Base-by-base conservation (phyloP, 768 basidiomycete genomes). In the Panellus pusillus region DNA sequence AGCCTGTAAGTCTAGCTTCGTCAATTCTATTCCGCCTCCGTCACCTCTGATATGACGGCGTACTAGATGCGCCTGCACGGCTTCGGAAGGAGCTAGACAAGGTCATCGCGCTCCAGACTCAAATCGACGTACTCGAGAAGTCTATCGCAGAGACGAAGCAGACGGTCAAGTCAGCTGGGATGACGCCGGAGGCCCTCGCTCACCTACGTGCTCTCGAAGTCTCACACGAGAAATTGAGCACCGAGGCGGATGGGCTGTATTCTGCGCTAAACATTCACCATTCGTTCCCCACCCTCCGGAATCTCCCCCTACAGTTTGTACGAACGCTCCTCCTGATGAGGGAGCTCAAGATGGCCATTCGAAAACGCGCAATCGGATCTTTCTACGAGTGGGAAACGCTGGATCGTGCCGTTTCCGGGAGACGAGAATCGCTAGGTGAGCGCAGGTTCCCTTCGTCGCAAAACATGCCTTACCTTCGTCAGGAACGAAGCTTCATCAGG, bases 1-100 rank as follows among this genome's bases (percentile, higher is more conserved):
- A 7, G 47, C 64, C 4, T 57, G 65, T 74, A 62, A 47, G 73
- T 69, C 8, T 6, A 3, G n/a, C 27, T 50, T 39, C 32, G 11
- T 20, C 18, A 17, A 28, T 39, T 19, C 32, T 50, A 18, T 14
- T 19, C 38, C 27, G 20, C 32, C 18, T 27, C 13, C 39, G 45
- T 35, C 14, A 8, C 14, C 32, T 35, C 32, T 39, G 24, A 29
- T 35, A 17, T 4, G n/a, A n/a, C n/a, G n/a, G n/a, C n/a, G 27
- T 32, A 44, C 44, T 41, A 71, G 70, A 72, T 54, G 65, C 67
- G 0, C 71, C 69, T 1, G 55, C 38, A 0, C 47, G 61, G 5
- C 57, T 75, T 3, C 70, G 70, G 38, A 69, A 68, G 36, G 71
- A 74, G 37, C 54, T 74, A 0, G 66, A 72, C 40, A 54, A 57